Percentiles rank a stretch among this genome's conserved stretches.
Conservation (phyloP, 2,329 filamentous ascomycete species). For the Scedosporium minutisporum region DNA sequence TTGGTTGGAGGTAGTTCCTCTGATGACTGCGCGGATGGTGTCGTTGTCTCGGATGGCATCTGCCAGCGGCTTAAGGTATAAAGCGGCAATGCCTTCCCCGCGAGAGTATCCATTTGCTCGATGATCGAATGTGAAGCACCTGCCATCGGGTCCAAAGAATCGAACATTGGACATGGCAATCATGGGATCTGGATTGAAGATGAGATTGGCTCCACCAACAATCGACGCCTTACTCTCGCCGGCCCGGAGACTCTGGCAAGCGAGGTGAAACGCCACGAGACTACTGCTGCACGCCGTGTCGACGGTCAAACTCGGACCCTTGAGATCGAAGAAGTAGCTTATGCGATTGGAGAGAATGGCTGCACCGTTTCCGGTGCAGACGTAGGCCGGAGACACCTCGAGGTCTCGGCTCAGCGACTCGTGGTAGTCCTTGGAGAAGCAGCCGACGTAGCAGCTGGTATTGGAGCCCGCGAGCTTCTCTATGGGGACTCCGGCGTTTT, state of each 20-base stretch:
- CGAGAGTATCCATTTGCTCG: slow-evolving; percentile 32
- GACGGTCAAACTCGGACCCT: slow-evolving; percentile 21
- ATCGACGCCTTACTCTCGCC: slow-evolving; percentile 19
- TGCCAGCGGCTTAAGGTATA: slow-evolving; percentile 30
- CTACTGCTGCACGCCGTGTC: slow-evolving; percentile 28
- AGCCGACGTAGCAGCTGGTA: slow-evolving; percentile 9
- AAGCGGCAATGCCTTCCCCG: slow-evolving; percentile 28
- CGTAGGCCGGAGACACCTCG: slow-evolving; percentile 11
- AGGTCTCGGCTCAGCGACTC: neutral
- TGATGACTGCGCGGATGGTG: slow-evolving; percentile 24
- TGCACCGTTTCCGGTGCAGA: neutral
- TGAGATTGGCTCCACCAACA: slow-evolving; percentile 22
- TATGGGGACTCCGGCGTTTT: slow-evolving; percentile 7
- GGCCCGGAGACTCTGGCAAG: slow-evolving; percentile 16
- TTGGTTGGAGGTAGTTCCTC: slow-evolving; percentile 22
- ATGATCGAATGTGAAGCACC: slow-evolving; percentile 20
- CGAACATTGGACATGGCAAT: slow-evolving; percentile 12
- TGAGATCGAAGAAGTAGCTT: slow-evolving; percentile 22
- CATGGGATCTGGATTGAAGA: slow-evolving; percentile 18
- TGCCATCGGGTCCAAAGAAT: slow-evolving; percentile 21
- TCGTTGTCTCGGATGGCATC: slow-evolving; percentile 33
- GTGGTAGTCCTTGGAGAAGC: slow-evolving; percentile 9
- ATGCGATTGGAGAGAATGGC: slow-evolving; percentile 20
- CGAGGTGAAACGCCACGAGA: slow-evolving; percentile 21
- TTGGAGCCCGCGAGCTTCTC: neutral